These are phyloP conservation scores for Oxalis stricta DNA, from an alignment of 441 rosid species.

Conservation along the genomic window DNA sequence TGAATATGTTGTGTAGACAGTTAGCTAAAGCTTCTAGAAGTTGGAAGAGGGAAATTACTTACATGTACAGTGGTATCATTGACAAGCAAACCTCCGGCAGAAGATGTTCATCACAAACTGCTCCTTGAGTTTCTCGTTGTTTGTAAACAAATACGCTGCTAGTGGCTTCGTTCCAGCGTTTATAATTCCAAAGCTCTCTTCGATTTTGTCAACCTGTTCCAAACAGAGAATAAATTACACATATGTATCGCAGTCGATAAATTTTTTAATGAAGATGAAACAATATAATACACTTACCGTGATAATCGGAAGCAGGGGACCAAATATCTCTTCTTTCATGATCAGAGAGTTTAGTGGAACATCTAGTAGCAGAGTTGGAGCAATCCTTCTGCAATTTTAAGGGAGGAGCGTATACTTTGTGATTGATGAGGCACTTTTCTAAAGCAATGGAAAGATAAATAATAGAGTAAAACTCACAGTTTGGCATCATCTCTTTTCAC, in stretches of 20 bases:
- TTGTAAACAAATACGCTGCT: conserved; percentile 37
- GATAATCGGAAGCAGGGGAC: conserved; percentile 69
- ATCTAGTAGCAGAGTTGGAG: conserved; percentile 60
- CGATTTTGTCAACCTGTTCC: conserved; percentile 32
- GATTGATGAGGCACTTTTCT: conserved; percentile 5
- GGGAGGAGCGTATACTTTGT: neutral
- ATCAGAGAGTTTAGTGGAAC: conserved; percentile 48
- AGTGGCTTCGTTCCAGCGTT: conserved; percentile 25
- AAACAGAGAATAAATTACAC: neutral
- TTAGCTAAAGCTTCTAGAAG: conserved; percentile 5
- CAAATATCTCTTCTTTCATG: conserved; percentile 74
- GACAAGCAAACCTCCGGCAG: conserved; percentile 39
- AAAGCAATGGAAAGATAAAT: neutral
- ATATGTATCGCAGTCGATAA: neutral
- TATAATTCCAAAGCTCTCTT: conserved; percentile 30
- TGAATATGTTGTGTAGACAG: conserved; percentile 10
- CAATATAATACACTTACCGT: conserved; percentile 19
- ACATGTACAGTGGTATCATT: conserved; percentile 35
- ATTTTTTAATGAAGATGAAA: neutral
- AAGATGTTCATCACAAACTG: conserved; percentile 25
- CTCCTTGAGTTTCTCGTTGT: conserved; percentile 21
- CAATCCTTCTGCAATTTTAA: conserved; percentile 37
- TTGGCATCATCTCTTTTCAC: conserved; percentile 54
- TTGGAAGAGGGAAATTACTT: conserved; percentile 9
- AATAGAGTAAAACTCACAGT: conserved; percentile 42